Evolutionary conservation across 2,329 filamentous ascomycete species (phyloP), one percentile per base, ranked within the genome.

Genomic region (Allantophomopsis lycopodina): DNA sequence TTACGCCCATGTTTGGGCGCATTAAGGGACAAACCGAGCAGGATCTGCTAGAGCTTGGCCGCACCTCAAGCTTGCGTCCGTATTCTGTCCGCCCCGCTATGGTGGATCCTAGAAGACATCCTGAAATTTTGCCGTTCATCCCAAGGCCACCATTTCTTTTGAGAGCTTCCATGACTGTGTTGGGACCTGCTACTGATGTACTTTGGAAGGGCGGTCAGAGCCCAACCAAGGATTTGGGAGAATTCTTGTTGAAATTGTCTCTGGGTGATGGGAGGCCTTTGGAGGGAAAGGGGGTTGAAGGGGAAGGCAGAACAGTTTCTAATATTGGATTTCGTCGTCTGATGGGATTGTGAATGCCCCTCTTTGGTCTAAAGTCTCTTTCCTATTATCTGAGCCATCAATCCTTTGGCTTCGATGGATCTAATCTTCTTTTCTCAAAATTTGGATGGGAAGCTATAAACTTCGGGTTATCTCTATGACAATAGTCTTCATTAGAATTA

Each of bases 21-120:
- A 65, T 82, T 40, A 87, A 88, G 55, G 83, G 82, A 11, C 65
- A 75, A 52, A 69, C 73, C 0, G 83, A 88, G 57, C 46, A 63
- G 2, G 56, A 62, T 1, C 64, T 88, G 2, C 63, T 79, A 1
- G 63, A 66, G 0, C 55, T 84, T 12, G 54, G 59, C 12, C 57
- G 60, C 21, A 42, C 40, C 2, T 15, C 13, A 17, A 18, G 28
- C 15, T 20, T 13, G n/a, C 58, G 65, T 1, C 63, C 71, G 2
- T 69, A 71, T 47, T 73, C 68, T 10, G 60, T 78, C 6, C 66
- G 82, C 0, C 77, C 80, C 0, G 72, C 53, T 0, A 68, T 60
- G 7, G 70, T 86, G 10, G 81, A 86, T 48, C 44, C 59, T 50
- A 49, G 42, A 2, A 38, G 49, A 2, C 62, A 68, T 44, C 46